phyloP scores from a whole-genome alignment of 2,329 filamentous ascomycete species.

The Elsinoe ampelina region DNA sequence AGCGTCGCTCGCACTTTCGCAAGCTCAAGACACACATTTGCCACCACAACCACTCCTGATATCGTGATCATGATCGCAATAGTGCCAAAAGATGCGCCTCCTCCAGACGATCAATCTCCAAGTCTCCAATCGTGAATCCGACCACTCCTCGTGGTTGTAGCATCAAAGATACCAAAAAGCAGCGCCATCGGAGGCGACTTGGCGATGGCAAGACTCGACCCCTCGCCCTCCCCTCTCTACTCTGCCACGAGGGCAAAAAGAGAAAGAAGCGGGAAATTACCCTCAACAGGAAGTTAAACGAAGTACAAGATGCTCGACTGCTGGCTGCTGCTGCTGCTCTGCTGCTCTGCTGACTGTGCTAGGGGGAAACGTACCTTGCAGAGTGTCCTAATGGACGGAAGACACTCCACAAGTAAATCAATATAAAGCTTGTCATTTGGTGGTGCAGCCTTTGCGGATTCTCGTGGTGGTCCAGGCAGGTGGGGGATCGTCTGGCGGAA shows the following conservation, averaged over 20 bases:
- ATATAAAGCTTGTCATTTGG: too few species aligned
- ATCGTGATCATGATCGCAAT: not conserved
- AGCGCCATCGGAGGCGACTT: not conserved
- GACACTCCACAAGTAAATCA: not conserved
- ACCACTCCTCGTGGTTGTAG: not conserved
- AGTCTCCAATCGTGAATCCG: not conserved
- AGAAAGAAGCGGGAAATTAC: not conserved
- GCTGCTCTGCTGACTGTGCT: not conserved
- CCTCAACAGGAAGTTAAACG: not conserved
- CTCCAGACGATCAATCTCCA: not conserved
- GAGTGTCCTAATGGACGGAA: not conserved
- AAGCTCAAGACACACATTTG: not conserved
- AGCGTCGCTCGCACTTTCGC: not conserved
- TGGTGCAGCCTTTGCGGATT: too few species aligned
- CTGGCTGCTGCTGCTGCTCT: not conserved
- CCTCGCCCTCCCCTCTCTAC: not conserved
- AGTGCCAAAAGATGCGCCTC: not conserved
- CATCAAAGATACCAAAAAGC: not conserved
- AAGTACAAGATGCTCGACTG: slow-evolving; percentile 3
- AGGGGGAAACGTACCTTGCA: not conserved
- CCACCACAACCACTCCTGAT: not conserved
- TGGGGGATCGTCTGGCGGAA: too few species aligned
- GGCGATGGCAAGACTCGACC: not conserved
- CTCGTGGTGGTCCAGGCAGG: too few species aligned
- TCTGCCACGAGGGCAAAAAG: not conserved